Evolutionary conservation across 257 asterid genomes (phyloP).

Genomic region (Solanum clarkiae): DNA sequence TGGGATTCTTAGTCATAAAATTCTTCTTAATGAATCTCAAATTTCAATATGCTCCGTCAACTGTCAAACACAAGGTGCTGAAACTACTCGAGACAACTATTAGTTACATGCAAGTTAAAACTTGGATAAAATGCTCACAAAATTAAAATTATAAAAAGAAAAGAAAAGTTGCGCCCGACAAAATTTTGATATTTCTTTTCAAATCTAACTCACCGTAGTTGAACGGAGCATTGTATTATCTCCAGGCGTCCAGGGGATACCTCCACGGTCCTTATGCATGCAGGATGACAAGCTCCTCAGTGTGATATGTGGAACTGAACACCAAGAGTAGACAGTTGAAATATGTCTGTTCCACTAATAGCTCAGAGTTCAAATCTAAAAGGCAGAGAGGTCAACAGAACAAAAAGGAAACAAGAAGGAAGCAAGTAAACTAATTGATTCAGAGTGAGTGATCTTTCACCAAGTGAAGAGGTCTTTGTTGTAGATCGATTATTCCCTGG

Average conservation of each 20-base stretch:
- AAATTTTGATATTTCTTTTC: not conserved
- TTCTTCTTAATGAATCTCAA: not conserved
- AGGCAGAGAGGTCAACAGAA: not conserved
- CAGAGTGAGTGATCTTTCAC: not conserved
- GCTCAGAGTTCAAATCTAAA: not conserved
- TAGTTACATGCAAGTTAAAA: not conserved
- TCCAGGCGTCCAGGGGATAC: constrained; percentile 23
- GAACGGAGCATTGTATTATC: constrained; percentile 1
- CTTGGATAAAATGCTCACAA: not conserved
- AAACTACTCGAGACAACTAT: not conserved
- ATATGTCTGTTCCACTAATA: not conserved
- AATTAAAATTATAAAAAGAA: not conserved
- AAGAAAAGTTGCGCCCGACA: not conserved
- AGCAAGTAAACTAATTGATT: not conserved
- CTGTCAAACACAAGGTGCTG: not conserved
- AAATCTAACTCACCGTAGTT: constrained; percentile 11
- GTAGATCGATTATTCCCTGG: constrained; percentile 6
- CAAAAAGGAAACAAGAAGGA: not conserved
- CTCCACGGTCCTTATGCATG: constrained; percentile 4
- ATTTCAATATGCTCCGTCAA: not conserved
- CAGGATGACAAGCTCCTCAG: constrained; percentile 8
- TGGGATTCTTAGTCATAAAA: not conserved
- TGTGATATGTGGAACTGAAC: constrained; percentile 9
- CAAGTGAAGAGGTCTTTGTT: not conserved
- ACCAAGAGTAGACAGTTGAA: not conserved